Evolutionary conservation across 2,329 filamentous ascomycete genomes (phyloP), one percentile per base, ranked within the genome.

Genomic region (Didymella segeticola): DNA sequence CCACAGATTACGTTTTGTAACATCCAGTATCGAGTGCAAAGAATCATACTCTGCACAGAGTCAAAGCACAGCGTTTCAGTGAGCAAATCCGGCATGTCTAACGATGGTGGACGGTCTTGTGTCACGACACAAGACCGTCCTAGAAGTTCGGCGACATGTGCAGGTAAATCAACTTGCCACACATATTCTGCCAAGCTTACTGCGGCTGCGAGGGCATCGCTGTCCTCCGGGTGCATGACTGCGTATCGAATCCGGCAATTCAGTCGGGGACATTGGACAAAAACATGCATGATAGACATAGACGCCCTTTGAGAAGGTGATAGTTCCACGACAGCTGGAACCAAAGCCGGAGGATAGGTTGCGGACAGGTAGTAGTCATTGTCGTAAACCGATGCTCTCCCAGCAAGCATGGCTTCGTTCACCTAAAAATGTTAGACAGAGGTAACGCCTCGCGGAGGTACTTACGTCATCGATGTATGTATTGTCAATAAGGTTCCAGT

Each of bases 381-480:
- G 25, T 71, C 66, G 25, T 66, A 73, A 5, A 67, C 61, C 8
- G 69, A 70, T 7, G 45, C 53, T 6, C 70, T 64, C 1, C 66
- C 65, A 20, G 60, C 55, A 8, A 72, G 43, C 54, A 70, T 63
- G 7, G 67, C 62, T 58, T 72, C 70, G 2, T 66, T 57, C 7
- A 71, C 69, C 70, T 72, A 23, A 5, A 9, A 5, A 10, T 10
- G 34, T 69, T 5, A 68, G 53, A 27, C 22, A 20, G 15, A 5
- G 4, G 8, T 9, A 14, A 23, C 31, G 20, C 4, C 15, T 11
- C 15, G 7, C 27, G 15, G 19, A 10, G 25, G 22, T 22, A 60
- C 63, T 58, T 43, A 71, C 70, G 29, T 73, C 70, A n/a, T 73
- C 70, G 7, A 67, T 58, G 19, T 73, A 73, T 2, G 68, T 67